Evolutionary conservation across 2,329 filamentous ascomycete species (phyloP), one percentile per base, ranked within the genome.

Genomic region (Phialocephala sp.): DNA sequence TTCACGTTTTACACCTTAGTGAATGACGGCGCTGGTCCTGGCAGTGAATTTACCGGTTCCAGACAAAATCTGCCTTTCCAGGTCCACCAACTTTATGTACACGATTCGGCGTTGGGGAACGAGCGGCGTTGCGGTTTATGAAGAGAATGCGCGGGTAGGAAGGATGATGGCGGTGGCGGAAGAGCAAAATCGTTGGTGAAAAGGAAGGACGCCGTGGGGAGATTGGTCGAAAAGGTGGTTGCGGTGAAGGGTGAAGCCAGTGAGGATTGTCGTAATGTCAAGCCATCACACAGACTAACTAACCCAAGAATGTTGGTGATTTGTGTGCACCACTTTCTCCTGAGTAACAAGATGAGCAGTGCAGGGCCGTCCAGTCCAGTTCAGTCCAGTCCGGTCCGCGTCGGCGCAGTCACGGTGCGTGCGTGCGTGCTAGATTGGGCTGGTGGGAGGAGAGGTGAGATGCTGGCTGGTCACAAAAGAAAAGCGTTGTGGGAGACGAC

Each of bases 151-250:
- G 58, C 58, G 24, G 41, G 35, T 50, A 27, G 15, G n/a, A 60
- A 27, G 47, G 41, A 47, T 60, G 57, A 47, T 20, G 36, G 39
- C 14, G 58, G 24, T 45, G 37, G 32, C 18, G 50, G 58, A 39
- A 22, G 36, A 15, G 14, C 9, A 32, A 45, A 27, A 35, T 59
- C 60, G 60, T 39, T 36, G 55, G 32, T n/a, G 54, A 52, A 52
- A 47, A 61, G 22, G 59, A 41, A 60, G 37, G 56, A 39, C 39
- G 37, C 22, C 24, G 24, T 41, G 20, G 43, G 54, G 24, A 39
- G 55, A 50, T 59, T 35, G 52, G 45, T 61, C 54, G 62, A 24
- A 62, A 39, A 27, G 50, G 65, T 55, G 66, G 60, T 52, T 60
- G 63, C 52, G 59, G 63, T 58, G 55, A 62, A 45, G 50, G 20